Base-by-base conservation (phyloP, 2,329 filamentous ascomycete species). In the Rhynchosporium secalis region DNA sequence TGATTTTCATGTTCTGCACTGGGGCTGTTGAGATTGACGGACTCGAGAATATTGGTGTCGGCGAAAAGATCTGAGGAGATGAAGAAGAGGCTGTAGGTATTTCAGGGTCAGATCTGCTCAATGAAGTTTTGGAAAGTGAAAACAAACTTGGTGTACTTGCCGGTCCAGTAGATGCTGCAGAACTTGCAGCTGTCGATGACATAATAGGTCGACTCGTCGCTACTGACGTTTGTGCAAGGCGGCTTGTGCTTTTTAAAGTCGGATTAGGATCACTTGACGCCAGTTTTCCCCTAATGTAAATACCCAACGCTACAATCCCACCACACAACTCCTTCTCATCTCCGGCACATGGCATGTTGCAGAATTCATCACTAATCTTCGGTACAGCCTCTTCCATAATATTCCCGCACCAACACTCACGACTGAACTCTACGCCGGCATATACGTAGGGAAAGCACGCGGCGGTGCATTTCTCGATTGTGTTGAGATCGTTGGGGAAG, bases 381-480 rank as follows among this genome's bases (percentile, higher is more conserved):
- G 43, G 33, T 10, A 36, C 36, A 12, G 43, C 45, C 1, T 20
- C 33, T 26, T 20, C 33, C 31, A 58, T 20, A 10, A 12, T 40
- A 43, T 64, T 61, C 33, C 60, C 60, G 47, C 62, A 64, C 62
- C 65, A 73, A 57, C 66, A 68, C 55, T 69, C 65, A 31, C 62
- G 41, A n/a, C 61, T 56, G 56, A 65, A 69, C 28, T 69, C 60
- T n/a, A 58, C 56, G 29, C 67, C 67, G 4, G 62, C 62, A 36
- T 65, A 66, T 36, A 58, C 59, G 56, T 58, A 69, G 4, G 51
- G 60, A 9, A 56, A 49, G 33, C 67, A 69, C 26, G 41, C 47
- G 7, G 60, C 7, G 1, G 49, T 60, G 56, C 74, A 76, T 31
- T 61, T 67, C 47, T 74, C 68, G 45, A 74, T 62, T 3, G 71